Percentiles rank a stretch among this genome's conserved stretches.
These are phyloP conservation scores for Pueraria montana DNA, from an alignment of 306 rosid genomes.

Conservation along the genomic window DNA sequence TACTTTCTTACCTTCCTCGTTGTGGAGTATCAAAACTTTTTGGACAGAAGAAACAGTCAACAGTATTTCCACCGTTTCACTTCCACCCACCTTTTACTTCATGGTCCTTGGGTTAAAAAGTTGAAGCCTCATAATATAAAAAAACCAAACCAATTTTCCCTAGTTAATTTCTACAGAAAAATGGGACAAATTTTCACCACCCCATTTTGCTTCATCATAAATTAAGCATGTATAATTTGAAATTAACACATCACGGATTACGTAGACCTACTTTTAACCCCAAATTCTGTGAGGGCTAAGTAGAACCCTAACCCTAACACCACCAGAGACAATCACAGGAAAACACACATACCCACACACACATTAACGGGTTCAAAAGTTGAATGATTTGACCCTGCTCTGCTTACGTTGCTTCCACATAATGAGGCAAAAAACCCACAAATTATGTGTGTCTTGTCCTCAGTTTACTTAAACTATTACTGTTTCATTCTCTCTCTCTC, in stretches of 20 bases:
- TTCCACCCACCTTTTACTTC: slow-evolving; percentile 22
- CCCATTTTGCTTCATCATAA: background rate
- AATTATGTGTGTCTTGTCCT: slow-evolving; percentile 56
- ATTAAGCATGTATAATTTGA: slow-evolving; percentile 3
- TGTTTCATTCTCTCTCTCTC: slow-evolving; percentile 14
- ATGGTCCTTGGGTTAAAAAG: slow-evolving; percentile 45
- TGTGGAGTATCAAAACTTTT: background rate
- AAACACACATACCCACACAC: slow-evolving; percentile 22
- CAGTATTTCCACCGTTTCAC: slow-evolving; percentile 24
- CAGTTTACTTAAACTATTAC: slow-evolving; percentile 19
- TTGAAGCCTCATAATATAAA: slow-evolving; percentile 1
- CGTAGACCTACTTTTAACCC: slow-evolving; percentile 38
- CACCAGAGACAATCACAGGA: slow-evolving; percentile 24
- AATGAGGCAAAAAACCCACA: slow-evolving; percentile 62
- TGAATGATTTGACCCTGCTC: slow-evolving; percentile 52
- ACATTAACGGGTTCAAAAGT: slow-evolving; percentile 50
- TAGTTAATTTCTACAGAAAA: slow-evolving; percentile 14
- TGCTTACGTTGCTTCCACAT: slow-evolving; percentile 54
- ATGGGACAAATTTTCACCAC: slow-evolving; percentile 11
- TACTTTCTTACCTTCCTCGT: slow-evolving; percentile 19
- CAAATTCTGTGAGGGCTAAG: slow-evolving; percentile 31
- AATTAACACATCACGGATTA: slow-evolving; percentile 10
- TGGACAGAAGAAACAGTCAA: slow-evolving; percentile 15
- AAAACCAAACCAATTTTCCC: background rate
- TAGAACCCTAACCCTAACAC: slow-evolving; percentile 48